phyloP scores from a whole-genome alignment of 495 filamentous ascomycete genomes.

The Penicillium argentinense region DNA sequence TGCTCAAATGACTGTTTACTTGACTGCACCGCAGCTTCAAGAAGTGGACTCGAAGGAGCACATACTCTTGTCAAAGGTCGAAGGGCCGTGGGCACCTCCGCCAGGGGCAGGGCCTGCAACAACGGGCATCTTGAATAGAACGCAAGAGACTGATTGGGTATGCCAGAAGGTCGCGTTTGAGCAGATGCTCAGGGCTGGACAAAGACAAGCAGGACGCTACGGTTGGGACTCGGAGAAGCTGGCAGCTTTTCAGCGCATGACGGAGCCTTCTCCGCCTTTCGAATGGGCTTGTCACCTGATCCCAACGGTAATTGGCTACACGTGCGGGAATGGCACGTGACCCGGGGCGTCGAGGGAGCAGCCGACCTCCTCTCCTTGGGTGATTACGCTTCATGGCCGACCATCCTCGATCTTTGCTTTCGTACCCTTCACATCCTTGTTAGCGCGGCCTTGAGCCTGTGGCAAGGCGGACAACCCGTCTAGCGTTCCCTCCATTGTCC shows the following conservation, averaged over 20 bases:
- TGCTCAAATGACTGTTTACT: not conserved
- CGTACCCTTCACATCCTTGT: constrained; percentile 24
- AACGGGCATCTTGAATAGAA: constrained; percentile 58
- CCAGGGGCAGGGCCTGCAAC: constrained; percentile 57
- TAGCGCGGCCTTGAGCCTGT: constrained; percentile 34
- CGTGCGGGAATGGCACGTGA: constrained; percentile 18
- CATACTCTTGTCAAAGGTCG: constrained; percentile 90
- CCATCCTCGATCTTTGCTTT: constrained; percentile 26
- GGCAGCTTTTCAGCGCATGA: constrained; percentile 20
- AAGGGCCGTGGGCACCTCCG: constrained; percentile 59
- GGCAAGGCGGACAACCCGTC: constrained; percentile 38
- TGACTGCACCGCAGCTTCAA: not conserved
- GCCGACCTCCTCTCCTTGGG: constrained; percentile 23
- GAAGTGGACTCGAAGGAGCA: constrained; percentile 10
- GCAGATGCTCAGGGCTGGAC: constrained; percentile 6
- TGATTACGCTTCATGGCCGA: constrained; percentile 28
- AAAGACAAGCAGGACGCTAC: not conserved
- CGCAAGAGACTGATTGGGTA: not conserved
- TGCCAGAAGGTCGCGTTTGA: not conserved
- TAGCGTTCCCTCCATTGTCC: constrained; percentile 31
- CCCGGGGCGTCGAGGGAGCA: constrained; percentile 26
- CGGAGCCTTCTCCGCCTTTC: constrained; percentile 21
- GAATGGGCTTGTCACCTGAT: constrained; percentile 24
- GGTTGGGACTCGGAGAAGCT: constrained; percentile 1
- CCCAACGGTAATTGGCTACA: constrained; percentile 10